Base-by-base conservation (phyloP, 371 early-diverging fungal species). In the Circinella minor region DNA sequence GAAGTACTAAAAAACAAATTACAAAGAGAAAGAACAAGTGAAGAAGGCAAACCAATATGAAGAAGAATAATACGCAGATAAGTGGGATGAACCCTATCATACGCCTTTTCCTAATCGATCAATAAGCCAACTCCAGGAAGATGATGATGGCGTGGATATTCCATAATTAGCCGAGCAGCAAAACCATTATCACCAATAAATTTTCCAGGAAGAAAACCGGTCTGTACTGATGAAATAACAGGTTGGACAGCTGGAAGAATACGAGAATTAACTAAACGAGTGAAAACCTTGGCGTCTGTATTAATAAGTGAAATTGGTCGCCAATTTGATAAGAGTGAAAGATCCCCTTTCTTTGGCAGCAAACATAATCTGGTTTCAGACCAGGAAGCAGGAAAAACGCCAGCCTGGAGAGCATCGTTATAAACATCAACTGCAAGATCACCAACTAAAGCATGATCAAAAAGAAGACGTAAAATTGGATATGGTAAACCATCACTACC, bases 161-260 rank as follows among this genome's bases (percentile, higher is more conserved):
- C 55, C 71, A 71, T 71, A 0, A 38, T n/a, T 2, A 51, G 6
- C 34, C 61, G 5, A 4, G 60, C 27, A 6, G 48, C 13, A 65
- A 51, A 49, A 39, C 69, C 69, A 47, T 73, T 65, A 20, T 73
- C 66, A 15, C 65, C 54, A 34, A 73, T 68, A 1, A 68, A 63
- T 1, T 65, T 36, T n/a, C 61, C 55, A 6, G 51, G 68, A 1
- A 73, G 0, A 37, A 73, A 73, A 10, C 73, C 73, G 0, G 65
- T 69, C 57, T 73, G 73, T 10, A n/a, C 59, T 0, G 68, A 65
- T 8, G 14, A 59, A 15, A 73, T 68, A 4, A 69, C 0, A 1
- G 46, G 11, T 3, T 9, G 17, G 1, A 39, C 54, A 1, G 17
- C 18, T 5, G 14, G 13, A 1, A 49, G 27, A 68, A 5, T 17